Evolutionary conservation across 768 basidiomycete genomes (phyloP), one percentile per base, ranked within the genome.

Genomic region (Trametes cingulata): DNA sequence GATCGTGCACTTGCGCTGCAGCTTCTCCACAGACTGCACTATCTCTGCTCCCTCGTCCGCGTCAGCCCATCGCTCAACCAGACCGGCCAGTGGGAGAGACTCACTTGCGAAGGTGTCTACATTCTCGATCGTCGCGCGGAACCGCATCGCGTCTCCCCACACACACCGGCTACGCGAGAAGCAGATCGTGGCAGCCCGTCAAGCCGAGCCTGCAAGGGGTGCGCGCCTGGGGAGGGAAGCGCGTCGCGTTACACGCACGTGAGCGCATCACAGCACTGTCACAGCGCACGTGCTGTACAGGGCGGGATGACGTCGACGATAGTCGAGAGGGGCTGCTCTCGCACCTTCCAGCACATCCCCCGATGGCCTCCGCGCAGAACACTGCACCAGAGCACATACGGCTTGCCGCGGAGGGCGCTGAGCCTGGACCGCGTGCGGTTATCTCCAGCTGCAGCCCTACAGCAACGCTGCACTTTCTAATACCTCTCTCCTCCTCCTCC

Each of bases 1-100:
- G 70, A 95, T 84, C 57, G 91, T 85, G 65, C 90, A 93, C 78
- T 80, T 86, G 73, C 91, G 93, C 72, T 93, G 88, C 19, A 93
- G 75, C 66, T 90, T 93, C 68, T 93, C 91, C 20, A 94, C 78
- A 0, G 90, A 82, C 73, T 93, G 91, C 8, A 91, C 84, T 43
- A 93, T 85, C 43, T 84, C 92, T 94, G 40, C 9, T 41, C 19
- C 1, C 2, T 14, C 29, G 29, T 33, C 29, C 4, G 29, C 29
- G 29, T n/a, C 29, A 33, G 4, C 10, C 29, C 6, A 5, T 10
- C 29, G 29, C 29, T 4, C 29, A 10, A 33, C 29, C 29, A 5
- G 29, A 10, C 6, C n/a, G n/a, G n/a, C n/a, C n/a, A n/a, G 4
- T 33, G 29, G 10, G 29, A 33, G 29, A 4, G 29, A 68, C 67